These are phyloP conservation scores for Diaporthe citriasiana DNA, from an alignment of 2,329 filamentous ascomycete genomes.

Conservation along the genomic window DNA sequence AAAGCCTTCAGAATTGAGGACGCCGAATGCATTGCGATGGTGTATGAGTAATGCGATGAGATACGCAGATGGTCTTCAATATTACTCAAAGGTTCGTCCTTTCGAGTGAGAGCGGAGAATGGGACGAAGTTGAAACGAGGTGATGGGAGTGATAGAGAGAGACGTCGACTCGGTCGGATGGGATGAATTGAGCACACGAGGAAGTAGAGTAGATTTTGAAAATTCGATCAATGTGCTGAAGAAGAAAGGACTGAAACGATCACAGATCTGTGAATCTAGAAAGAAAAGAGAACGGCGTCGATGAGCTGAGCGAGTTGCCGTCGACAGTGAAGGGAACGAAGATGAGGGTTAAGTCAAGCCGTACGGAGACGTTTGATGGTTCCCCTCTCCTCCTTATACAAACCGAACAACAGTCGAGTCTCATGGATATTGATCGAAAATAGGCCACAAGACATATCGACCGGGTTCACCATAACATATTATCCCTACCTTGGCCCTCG, in stretches of 20 bases:
- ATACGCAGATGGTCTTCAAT: not conserved
- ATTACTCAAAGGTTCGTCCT: not conserved
- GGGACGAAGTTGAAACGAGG: slow-evolving; percentile 25
- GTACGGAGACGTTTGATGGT: not conserved
- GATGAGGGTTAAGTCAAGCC: not conserved
- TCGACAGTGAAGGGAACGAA: slow-evolving; percentile 25
- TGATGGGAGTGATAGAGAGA: slow-evolving; percentile 13
- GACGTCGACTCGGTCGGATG: slow-evolving; percentile 20
- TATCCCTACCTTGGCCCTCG: slow-evolving; percentile 16
- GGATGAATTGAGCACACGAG: not conserved
- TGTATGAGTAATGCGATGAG: slow-evolving; percentile 13
- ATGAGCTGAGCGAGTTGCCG: slow-evolving; percentile 8
- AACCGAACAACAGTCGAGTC: slow-evolving; percentile 11
- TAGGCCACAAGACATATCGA: slow-evolving; percentile 15
- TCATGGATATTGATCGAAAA: slow-evolving; percentile 30
- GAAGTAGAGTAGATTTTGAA: not conserved
- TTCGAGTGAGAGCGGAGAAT: not conserved
- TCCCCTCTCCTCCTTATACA: slow-evolving; percentile 25
- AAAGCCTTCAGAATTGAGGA: slow-evolving; percentile 50
- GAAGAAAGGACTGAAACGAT: slow-evolving; percentile 38
- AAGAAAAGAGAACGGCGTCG: slow-evolving; percentile 29
- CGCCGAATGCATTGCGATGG: slow-evolving; percentile 51
- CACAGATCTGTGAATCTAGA: slow-evolving; percentile 35
- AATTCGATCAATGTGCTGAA: not conserved
- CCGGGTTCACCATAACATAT: slow-evolving; percentile 15